phyloP scores from a whole-genome alignment of 2,329 filamentous ascomycete species.

The Aureobasidium sp. region DNA sequence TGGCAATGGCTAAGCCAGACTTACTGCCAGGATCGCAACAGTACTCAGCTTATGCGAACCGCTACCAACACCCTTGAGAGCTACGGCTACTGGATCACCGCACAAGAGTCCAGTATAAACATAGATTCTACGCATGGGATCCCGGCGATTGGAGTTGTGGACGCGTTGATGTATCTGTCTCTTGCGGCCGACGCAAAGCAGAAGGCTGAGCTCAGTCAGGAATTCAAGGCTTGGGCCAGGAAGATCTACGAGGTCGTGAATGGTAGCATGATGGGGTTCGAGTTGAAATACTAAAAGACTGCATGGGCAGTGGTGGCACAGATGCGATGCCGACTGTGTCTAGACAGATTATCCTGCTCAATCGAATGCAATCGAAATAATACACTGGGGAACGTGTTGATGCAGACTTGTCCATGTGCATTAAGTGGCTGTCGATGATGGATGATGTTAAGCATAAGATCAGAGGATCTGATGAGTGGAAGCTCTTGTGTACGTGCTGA shows the following conservation, averaged over 20 bases:
- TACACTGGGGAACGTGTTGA: neutral
- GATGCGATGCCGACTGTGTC: neutral
- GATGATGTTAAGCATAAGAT: neutral
- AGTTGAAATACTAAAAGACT: neutral
- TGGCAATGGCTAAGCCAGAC: neutral
- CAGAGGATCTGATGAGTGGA: neutral
- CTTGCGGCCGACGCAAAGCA: slow-evolving; percentile 18
- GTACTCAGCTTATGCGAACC: neutral
- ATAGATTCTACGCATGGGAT: neutral
- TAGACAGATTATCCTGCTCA: neutral
- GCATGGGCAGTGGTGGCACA: neutral
- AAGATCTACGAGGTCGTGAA: neutral
- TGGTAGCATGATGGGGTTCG: neutral
- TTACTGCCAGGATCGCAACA: neutral
- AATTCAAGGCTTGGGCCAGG: neutral
- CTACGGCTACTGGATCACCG: neutral
- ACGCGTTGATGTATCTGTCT: slow-evolving; percentile 20
- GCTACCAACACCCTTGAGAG: neutral
- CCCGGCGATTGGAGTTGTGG: neutral
- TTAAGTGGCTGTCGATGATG: neutral
- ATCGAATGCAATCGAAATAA: neutral
- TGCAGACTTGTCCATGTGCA: neutral
- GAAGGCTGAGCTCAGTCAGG: neutral
- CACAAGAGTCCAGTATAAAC: neutral
- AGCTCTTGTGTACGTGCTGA: neutral